Evolutionary conservation across 2,329 filamentous ascomycete species (phyloP).

Genomic region (Sporothrix brunneoviolacea): DNA sequence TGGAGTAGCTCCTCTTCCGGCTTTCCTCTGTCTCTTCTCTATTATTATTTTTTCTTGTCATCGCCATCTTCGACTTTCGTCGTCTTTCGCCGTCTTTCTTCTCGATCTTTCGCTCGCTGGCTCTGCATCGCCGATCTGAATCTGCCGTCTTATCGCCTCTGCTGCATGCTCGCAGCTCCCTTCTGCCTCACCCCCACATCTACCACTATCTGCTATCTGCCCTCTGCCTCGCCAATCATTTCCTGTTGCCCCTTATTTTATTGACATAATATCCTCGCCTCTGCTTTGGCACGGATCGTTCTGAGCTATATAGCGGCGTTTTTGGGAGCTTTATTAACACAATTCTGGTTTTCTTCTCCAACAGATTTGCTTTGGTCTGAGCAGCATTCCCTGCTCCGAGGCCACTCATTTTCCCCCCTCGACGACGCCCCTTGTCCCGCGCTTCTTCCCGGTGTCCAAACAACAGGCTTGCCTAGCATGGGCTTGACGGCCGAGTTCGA

Average conservation of each 20-base stretch:
- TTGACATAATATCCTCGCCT: too few species aligned
- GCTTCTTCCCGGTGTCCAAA: neutral
- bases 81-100: neutral
- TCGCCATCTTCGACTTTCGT: neutral
- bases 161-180: neutral
- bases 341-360: too few species aligned
- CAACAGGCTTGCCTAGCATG: conserved; percentile 57
- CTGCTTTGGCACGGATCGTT: neutral
- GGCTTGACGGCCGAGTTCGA: conserved; percentile 60
- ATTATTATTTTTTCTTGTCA: neutral
- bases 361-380: neutral
- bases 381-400: neutral
- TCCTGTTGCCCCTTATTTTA: neutral
- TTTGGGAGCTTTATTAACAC: neutral
- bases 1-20: neutral
- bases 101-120: neutral
- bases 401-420: neutral
- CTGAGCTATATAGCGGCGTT: neutral
- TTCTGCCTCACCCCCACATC: conserved; percentile 8
- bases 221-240: conserved; percentile 5
- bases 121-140: neutral
- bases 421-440: neutral
- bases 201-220: conserved; percentile 5
- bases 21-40: neutral
- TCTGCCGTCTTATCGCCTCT: neutral